Conservation (phyloP, 768 basidiomycete genomes). For the Suillus tomentosus region DNA sequence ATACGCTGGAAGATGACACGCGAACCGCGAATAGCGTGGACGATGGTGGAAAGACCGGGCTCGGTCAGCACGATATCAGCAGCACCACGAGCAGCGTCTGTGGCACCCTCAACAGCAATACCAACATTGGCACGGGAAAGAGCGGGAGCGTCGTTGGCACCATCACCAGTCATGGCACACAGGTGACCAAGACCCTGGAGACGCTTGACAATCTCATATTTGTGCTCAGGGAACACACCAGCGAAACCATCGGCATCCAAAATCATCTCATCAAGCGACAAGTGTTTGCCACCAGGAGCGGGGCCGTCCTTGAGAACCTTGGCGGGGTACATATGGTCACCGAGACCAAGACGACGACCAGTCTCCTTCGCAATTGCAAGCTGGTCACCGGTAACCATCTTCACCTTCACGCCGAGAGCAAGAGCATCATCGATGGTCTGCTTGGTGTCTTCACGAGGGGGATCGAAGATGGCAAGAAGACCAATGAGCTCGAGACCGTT, state of each 20-base stretch:
- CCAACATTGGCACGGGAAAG: constrained; percentile 98
- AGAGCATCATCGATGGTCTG: constrained; percentile 98
- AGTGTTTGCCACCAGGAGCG: constrained; percentile 80
- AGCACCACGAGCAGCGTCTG: constrained; percentile 97
- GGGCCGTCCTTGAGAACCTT: constrained; percentile 99
- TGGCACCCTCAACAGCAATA: constrained; percentile 99
- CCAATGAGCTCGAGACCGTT: constrained; percentile 98
- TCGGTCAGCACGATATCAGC: constrained; percentile 98
- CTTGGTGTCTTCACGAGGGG: constrained; percentile 97
- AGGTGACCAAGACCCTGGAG: constrained; percentile 95
- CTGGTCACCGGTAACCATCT: constrained; percentile 99
- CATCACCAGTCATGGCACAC: constrained; percentile 99
- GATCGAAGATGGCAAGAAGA: constrained; percentile 96
- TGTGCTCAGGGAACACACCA: constrained; percentile 99
- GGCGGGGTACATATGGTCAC: constrained; percentile 99
- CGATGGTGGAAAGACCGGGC: constrained; percentile 98
- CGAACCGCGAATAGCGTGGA: constrained; percentile 97
- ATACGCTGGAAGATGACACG: constrained; percentile 99
- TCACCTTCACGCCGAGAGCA: constrained; percentile 94
- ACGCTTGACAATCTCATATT: constrained; percentile 99
- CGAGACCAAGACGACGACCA: constrained; percentile 94
- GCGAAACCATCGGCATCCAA: constrained; percentile 99
- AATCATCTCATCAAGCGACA: constrained; percentile 94
- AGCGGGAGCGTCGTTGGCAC: constrained; percentile 98
- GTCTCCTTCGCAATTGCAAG: constrained; percentile 99